These are phyloP conservation scores for Nannizziopsis arthrosporioides DNA, from an alignment of 2,329 filamentous ascomycete genomes.

Conservation along the genomic window DNA sequence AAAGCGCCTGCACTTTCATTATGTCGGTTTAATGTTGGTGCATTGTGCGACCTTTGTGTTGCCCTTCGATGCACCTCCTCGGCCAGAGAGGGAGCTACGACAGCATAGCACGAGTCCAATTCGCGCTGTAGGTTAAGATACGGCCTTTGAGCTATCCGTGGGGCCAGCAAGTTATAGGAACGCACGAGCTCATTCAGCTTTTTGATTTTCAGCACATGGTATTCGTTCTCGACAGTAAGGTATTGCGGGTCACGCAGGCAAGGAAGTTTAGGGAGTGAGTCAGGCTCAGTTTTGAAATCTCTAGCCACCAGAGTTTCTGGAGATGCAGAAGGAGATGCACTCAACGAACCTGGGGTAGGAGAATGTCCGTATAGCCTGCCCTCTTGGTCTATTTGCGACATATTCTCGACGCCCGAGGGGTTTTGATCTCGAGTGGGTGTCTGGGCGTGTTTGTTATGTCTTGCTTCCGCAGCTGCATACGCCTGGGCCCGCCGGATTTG, in stretches of 20 bases:
- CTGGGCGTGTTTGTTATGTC: constrained; percentile 6
- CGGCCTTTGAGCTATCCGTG: constrained; percentile 80
- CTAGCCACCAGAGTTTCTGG: no score
- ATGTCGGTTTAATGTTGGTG: no score
- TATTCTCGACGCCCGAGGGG: background rate
- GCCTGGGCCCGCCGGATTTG: constrained; percentile 61
- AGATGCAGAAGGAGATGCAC: constrained; percentile 1
- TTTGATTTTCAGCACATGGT: constrained; percentile 62
- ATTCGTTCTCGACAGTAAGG: constrained; percentile 59
- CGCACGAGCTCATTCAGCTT: constrained; percentile 70
- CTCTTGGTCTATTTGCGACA: constrained; percentile 20
- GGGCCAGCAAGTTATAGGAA: constrained; percentile 91
- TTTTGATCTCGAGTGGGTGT: background rate
- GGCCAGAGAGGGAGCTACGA: constrained; percentile 67
- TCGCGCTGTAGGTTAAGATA: constrained; percentile 80
- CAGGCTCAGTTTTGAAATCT: constrained; percentile 9
- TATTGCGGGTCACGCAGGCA: constrained; percentile 72
- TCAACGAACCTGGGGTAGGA: background rate
- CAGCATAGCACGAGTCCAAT: constrained; percentile 67
- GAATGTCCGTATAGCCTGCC: constrained; percentile 17
- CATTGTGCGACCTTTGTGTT: constrained; percentile 25
- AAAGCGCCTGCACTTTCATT: constrained; percentile 27
- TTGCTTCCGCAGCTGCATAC: constrained; percentile 56
- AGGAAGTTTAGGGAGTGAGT: constrained; percentile 32
- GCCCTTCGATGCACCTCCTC: constrained; percentile 62